Base-by-base conservation (phyloP, 495 filamentous ascomycete species). In the Trypethelium eluteriae region DNA sequence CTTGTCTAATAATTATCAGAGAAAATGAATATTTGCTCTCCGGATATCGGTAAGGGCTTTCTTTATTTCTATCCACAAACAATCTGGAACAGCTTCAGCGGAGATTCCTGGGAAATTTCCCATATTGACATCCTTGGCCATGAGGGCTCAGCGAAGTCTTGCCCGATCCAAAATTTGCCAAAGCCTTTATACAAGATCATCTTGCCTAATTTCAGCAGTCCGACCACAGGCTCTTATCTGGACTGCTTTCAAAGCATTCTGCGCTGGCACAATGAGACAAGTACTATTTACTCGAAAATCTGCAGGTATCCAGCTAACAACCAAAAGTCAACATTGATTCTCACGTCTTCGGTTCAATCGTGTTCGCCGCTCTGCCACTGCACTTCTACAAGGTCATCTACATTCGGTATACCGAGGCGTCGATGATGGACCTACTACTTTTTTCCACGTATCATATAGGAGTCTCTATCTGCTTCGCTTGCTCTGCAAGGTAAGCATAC, bases 261-360 rank as follows among this genome's bases (percentile, higher is more conserved):
- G 12, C 35, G 44, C 35, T 56, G 47, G 41, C 81, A 83, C 66
- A 83, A 82, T 68, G 80, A 82, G 66, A 78, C 77, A 4, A 53
- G 49, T 53, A 74, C 76, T 44, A 12, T 12, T 44, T 5, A 12
- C 39, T 5, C 12, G 39, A 44, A 6, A 44, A 77, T 70, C 63
- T 25, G 50, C 16, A 16, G 38, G 39, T 10, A 18, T 2, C 5
- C 36, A 9, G 32, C 38, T 39, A 11, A 9, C 11, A 61, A 2
- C 18, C 39, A 53, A 62, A 32, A 80, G 81, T 84, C n/a, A 84
- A 83, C 67, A 85, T 84, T 18, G 78, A 78, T 62, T 80, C 81
- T 2, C 83, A 84, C 68, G 32, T 81, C 16, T 7, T 83, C 57
- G 82, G 82, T 2, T 73, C 81, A 0, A 5, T 77, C 12, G 18